Base-by-base conservation (phyloP, 441 rosid genomes). In the Croton setiger region DNA sequence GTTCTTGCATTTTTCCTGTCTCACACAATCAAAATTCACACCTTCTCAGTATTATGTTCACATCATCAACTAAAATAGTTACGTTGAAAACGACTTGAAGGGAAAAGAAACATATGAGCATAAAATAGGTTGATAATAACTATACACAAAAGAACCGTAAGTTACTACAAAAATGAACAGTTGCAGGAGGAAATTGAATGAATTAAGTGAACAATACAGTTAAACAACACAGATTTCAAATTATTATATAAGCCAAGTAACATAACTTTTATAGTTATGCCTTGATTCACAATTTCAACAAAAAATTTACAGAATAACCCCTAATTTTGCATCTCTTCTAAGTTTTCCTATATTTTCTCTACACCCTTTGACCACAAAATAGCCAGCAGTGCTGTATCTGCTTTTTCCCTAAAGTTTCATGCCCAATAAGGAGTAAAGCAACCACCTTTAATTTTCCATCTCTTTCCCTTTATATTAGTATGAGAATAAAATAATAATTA, bases 1-100 rank as follows among this genome's bases (percentile, higher is more conserved):
- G 88, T 77, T 88, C 87, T 69, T 87, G 93, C 74, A 85, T 84
- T 81, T 79, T 84, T 72, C 93, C 96, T 89, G 86, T 72, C 69
- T 54, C 72, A 70, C 58, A 60, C 27, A 48, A 45, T 5, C 44
- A 59, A 1, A 67, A 43, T 56, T 3, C 59, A 67, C 67, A 15
- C 59, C 49, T 49, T 70, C 49, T 48, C 43, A 36, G 43, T 37
- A 67, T 60, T 67, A 15, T 64, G 27, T 59, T 56, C 58, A 31
- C 31, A 44, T 52, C 65, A 54, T 49, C 33, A 15, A 37, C 31
- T 47, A 13, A 37, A 35, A 37, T 15, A 8, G 48, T 23, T 18
- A 23, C 13, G 4, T n/a, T 12, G 14, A 66, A 55, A 27, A 0
- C 1, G 31, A 11, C 20, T 20, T 2, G 9, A 14, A 14, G n/a